These are phyloP conservation scores for Phalaenopsis aphrodite DNA, from an alignment of 106 monocot species.

Conservation along the genomic window DNA sequence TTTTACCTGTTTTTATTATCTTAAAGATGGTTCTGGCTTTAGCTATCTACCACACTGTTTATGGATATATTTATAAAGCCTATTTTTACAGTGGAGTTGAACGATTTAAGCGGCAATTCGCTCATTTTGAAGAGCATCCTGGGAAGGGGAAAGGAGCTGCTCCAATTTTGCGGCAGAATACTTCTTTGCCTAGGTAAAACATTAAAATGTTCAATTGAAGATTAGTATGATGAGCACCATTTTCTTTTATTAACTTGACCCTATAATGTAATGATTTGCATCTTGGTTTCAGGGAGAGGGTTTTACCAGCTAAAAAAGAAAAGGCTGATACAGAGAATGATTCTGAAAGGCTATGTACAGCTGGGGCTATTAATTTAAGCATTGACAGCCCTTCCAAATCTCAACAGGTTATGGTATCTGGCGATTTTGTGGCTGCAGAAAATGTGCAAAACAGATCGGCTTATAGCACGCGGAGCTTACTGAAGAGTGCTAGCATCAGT, in stretches of 20 bases:
- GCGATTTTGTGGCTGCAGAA: slow-evolving; percentile 18
- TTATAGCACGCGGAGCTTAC: slow-evolving; percentile 52
- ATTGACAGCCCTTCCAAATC: slow-evolving; percentile 28
- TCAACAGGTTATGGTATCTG: slow-evolving; percentile 27
- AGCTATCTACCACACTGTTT: not conserved
- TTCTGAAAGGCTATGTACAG: slow-evolving; percentile 24
- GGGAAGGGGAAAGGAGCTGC: slow-evolving; percentile 63
- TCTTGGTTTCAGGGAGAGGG: slow-evolving; percentile 46
- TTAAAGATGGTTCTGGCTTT: not conserved
- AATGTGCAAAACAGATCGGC: slow-evolving; percentile 41
- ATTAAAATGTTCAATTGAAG: slow-evolving; percentile 6
- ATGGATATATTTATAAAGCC: not conserved
- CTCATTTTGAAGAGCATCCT: slow-evolving; percentile 79
- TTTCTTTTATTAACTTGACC: not conserved
- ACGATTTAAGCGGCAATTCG: slow-evolving; percentile 89
- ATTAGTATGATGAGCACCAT: not conserved
- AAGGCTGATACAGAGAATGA: slow-evolving; percentile 19
- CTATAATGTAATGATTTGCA: not conserved
- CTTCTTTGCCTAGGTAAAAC: slow-evolving; percentile 67
- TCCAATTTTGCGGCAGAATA: slow-evolving; percentile 58
- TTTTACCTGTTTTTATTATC: not conserved
- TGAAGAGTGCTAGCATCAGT: slow-evolving; percentile 88
- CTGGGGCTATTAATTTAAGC: slow-evolving; percentile 10
- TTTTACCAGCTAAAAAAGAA: slow-evolving; percentile 40
- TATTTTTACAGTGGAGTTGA: slow-evolving; percentile 61